phyloP scores from a whole-genome alignment of 2,329 filamentous ascomycete species.

The Neofusicoccum kwambonambiense region DNA sequence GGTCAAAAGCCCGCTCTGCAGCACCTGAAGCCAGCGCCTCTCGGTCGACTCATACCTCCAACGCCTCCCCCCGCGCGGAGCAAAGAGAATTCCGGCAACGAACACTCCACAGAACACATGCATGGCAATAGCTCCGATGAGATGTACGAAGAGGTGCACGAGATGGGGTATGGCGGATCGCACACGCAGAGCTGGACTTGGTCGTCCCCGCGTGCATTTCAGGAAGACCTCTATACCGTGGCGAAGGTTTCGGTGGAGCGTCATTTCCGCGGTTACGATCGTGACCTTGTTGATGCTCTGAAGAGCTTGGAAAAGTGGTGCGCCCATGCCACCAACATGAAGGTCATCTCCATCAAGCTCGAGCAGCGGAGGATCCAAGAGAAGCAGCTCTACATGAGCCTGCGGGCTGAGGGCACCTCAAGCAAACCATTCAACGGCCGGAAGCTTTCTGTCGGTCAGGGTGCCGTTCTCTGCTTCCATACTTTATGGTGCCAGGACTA shows the following conservation, averaged over 20 bases:
- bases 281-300: slow-evolving; percentile 1
- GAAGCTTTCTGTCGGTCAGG: not conserved
- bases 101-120: not conserved
- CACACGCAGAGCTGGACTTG: slow-evolving; percentile 14
- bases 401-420: not conserved
- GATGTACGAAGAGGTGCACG: not conserved
- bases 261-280: slow-evolving; percentile 13
- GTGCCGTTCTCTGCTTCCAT: slow-evolving; percentile 35
- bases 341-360: not conserved
- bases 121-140: not conserved
- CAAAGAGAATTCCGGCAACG: not conserved
- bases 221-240: slow-evolving; percentile 6
- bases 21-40: not conserved
- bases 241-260: slow-evolving; percentile 13
- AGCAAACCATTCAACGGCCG: slow-evolving; percentile 6
- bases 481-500: slow-evolving; percentile 41
- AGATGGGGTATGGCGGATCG: not conserved
- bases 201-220: slow-evolving; percentile 1
- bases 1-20: not conserved
- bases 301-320: slow-evolving; percentile 14
- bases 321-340: slow-evolving; percentile 4
- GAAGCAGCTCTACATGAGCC: not conserved
- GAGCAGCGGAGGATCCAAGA: slow-evolving; percentile 8
- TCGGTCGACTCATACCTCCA: not conserved
- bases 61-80: not conserved